Evolutionary conservation across 2,329 filamentous ascomycete species (phyloP), one percentile per base, ranked within the genome.

Genomic region (Penicillium sp.): DNA sequence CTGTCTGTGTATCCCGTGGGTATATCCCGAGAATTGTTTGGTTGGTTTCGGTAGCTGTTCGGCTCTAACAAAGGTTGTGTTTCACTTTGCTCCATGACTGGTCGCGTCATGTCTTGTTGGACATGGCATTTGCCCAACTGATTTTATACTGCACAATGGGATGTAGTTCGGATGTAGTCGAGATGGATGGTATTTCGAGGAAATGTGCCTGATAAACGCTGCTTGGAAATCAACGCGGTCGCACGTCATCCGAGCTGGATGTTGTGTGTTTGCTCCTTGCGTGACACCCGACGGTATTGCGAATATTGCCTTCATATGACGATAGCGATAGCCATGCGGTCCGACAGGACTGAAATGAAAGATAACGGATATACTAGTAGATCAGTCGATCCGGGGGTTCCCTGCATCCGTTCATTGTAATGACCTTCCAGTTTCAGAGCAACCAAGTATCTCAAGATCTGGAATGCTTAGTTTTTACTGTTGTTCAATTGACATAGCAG

Each of bases 61-160:
- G 52, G 22, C 18, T 42, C 43, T 46, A 54, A 40, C 18, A 54
- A 43, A 11, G 51, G 51, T 18, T 47, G 49, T 26, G 38, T 49
- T 36, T 55, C 52, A 34, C 26, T 42, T 31, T 42, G 27, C 28
- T 39, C 22, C 36, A 40, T 50, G 20, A 83, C 61, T 4, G 76
- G 50, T 79, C 75, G 54, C 82, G 77, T 58, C 11, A 84, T 79
- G 35, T 14, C 28, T 13, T 6, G 29, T 31, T 31, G 6, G 29
- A 20, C n/a, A n/a, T 16, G 29, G n/a, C n/a, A 31, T 31, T 16
- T 14, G 27, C 16, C 31, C 14, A 18, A 32, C 7, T 27, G 20
- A 36, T 26, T 26, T n/a, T 18, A 38, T 42, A 16, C 37, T 14
- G 27, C 40, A 46, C 35, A 18, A 27, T 13, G 38, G 24, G 20